Evolutionary conservation across 495 filamentous ascomycete species (phyloP), one percentile per base, ranked within the genome.

Genomic region (Talaromyces wortmannii): DNA sequence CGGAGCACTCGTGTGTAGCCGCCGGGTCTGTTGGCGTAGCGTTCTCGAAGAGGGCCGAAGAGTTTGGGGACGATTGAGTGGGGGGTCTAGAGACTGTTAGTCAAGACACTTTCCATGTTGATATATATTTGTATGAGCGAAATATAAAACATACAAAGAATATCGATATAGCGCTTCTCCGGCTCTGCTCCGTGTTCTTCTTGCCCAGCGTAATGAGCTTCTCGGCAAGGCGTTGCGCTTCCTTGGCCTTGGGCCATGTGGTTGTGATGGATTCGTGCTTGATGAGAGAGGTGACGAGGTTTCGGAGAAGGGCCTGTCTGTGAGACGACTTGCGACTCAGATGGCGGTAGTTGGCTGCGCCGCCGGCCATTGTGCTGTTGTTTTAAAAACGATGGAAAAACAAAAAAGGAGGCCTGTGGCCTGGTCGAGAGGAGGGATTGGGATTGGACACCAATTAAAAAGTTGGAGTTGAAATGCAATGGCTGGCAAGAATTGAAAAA

Each of bases 191-290:
- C 18, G 90, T 91, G 69, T 95, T 90, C 74, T 84, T 83, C 79
- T 98, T 98, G 42, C 84, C 92, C 57, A 95, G 72, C 8, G 92
- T 96, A 60, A 98, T 90, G 56, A 96, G 78, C 76, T 92, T 91
- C 64, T 98, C 94, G 40, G 94, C 94, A 30, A 97, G 68, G 1
- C 87, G 81, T 70, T 97, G 94, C 45, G 94, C 88, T 75, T 98
- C 94, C 71, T 97, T 98, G 31, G 94, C 94, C 75, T 97, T 97
- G 67, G 83, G 83, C 84, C 87, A 97, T 73, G 94, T 96, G 29
- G 94, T 98, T 48, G 83, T 83, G 76, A 98, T 95, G 52, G 87
- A 82, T 74, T 98, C 94, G 68, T 96, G 83, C 64, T 87, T 78
- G 77, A 98, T 83, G 54, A 98, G 87, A n/a, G 91, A 92, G 56